phyloP scores from a whole-genome alignment of 176 grass and related monocot species.

The Rhynchospora breviuscula region DNA sequence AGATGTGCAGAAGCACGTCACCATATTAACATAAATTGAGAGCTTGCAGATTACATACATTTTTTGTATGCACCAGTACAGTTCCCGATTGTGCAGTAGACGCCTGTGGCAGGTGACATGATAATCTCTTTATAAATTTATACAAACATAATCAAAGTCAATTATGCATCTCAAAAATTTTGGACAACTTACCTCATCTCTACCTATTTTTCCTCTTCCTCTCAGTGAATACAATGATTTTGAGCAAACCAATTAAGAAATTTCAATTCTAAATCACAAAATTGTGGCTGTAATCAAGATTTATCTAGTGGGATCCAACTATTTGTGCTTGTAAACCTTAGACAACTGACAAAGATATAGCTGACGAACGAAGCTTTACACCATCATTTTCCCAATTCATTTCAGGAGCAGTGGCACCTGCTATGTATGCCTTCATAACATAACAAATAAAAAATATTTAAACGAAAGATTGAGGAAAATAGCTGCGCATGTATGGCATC shows the following conservation, averaged over 20 bases:
- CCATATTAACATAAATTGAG: no score
- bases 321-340: conserved; percentile 21
- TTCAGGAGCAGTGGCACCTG: conserved; percentile 68
- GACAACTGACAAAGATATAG: conserved; percentile 62
- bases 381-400: conserved; percentile 74
- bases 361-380: conserved; percentile 67
- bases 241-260: not conserved
- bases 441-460: not conserved
- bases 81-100: not conserved
- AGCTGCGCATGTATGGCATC: not conserved
- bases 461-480: conserved; percentile 5
- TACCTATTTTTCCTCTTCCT: not conserved
- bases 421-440: conserved; percentile 62
- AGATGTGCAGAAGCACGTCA: no score
- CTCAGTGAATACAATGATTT: not conserved
- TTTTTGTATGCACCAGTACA: no score
- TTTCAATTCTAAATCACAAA: not conserved
- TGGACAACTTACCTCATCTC: not conserved
- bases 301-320: not conserved
- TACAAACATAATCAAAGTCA: not conserved
- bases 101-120: not conserved
- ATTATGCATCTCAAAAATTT: not conserved
- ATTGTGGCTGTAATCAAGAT: not conserved
- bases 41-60: no score
- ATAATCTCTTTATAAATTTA: conserved; percentile 9